Base-by-base conservation (phyloP, 1,284 basidiomycete genomes). In the Rhodotorula sp. region DNA sequence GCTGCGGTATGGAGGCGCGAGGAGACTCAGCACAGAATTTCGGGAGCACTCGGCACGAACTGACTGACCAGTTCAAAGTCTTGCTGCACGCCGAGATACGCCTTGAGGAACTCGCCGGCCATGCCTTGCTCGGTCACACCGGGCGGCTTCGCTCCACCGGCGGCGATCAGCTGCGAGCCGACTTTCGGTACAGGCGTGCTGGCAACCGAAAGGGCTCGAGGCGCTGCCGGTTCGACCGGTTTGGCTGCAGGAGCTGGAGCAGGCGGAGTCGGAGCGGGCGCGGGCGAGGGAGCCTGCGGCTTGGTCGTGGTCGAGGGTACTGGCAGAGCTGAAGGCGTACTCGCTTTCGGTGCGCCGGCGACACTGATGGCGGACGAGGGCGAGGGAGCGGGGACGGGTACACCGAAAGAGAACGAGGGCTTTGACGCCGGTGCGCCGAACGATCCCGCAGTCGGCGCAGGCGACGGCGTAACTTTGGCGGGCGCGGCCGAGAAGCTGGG, bases 21-120 rank as follows among this genome's bases (percentile, higher is more conserved):
- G 28, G 28, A 52, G 50, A 16, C 2, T 12, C 72, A 60, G 78
- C 73, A 19, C 68, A 60, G 16, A 76, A 69, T n/a, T 76, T 74
- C 26, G 5, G 5, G 18, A 48, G 48, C 21, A 8, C 3, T n/a
- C 18, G 23, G 6, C n/a, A 43, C 19, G 16, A n/a, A 8, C 21
- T 43, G 31, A 58, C 60, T 34, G 49, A 83, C 77, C 28, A 80
- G 79, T 5, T 78, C 77, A 0, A 82, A 75, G 63, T 84, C 80
- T 26, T 81, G 78, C 16, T 79, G 77, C 31, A 84, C 77, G 48
- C 82, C 75, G 5, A 81, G 76, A 68, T 83, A 80, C 15, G 79
- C 74, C 63, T 79, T 76, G 62, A 79, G 48, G 77, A 80, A 79
- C 60, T 79, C 74, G 54, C 76, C 73, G 50, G 78, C 72, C 68